Conservation (phyloP, 78 protist genomes). For the Fonticula alba region DNA sequence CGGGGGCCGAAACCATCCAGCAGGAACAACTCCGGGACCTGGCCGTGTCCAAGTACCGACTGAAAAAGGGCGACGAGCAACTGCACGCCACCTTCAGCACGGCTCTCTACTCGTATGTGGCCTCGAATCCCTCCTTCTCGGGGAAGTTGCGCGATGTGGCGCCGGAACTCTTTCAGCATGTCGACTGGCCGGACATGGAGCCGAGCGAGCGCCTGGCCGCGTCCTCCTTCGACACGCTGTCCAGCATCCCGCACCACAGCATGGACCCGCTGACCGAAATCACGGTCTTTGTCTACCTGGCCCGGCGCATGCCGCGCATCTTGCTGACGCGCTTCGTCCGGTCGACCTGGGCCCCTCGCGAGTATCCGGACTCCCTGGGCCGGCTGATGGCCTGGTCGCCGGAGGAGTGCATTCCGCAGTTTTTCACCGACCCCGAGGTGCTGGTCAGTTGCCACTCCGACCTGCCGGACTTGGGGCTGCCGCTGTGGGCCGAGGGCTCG, state of each 20-base stretch:
- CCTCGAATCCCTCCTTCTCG: too few relatives aligned
- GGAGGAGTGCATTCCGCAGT: constrained; percentile 64
- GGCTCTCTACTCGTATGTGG: too few relatives aligned
- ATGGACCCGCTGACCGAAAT: constrained; percentile 44
- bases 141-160: too few relatives aligned
- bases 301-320: constrained; percentile 41
- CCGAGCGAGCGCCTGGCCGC: too few relatives aligned
- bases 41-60: constrained; percentile 36
- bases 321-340: constrained; percentile 41
- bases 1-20: not conserved
- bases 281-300: constrained; percentile 44
- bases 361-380: constrained; percentile 40
- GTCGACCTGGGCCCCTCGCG: constrained; percentile 39
- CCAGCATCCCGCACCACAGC: constrained; percentile 26
- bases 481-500: constrained; percentile 15
- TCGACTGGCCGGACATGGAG: too few relatives aligned
- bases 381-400: constrained; percentile 55
- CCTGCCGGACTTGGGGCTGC: constrained; percentile 43
- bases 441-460: constrained; percentile 37
- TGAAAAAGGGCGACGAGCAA: constrained; percentile 35
- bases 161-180: too few relatives aligned
- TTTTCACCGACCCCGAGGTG: constrained; percentile 32
- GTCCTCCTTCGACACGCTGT: too few relatives aligned
- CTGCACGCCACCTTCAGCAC: constrained; percentile 24
- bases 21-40: constrained; percentile 21